Percentiles rank a stretch among this genome's conserved stretches.
phyloP scores from a whole-genome alignment of 805 yeast species.

The Wickerhamomyces alni region DNA sequence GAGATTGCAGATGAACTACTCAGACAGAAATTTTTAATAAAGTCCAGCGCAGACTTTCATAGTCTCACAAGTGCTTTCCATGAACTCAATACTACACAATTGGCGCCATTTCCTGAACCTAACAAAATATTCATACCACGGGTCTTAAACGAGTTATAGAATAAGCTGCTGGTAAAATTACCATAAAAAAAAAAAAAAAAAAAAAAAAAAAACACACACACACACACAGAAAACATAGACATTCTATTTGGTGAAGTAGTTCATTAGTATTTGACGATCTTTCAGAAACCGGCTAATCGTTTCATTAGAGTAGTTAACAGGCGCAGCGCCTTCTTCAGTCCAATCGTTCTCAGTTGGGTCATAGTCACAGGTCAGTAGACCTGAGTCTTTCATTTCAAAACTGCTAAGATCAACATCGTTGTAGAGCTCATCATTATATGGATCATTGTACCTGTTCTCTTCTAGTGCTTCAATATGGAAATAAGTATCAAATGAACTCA shows the following conservation, averaged over 20 bases:
- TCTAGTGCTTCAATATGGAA: not conserved
- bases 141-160: not conserved
- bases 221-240: too few relatives aligned
- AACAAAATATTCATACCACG: constrained; percentile 8
- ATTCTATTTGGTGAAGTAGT: constrained; percentile 6
- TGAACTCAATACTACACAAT: constrained; percentile 6
- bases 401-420: too few relatives aligned
- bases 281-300: constrained; percentile 9
- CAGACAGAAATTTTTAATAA: constrained; percentile 25
- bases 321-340: not conserved
- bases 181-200: too few relatives aligned
- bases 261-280: constrained; percentile 15
- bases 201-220: too few relatives aligned
- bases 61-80: constrained; percentile 13
- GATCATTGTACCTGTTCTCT: not conserved
- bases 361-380: constrained; percentile 13
- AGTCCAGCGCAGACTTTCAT: constrained; percentile 8
- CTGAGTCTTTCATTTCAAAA: constrained; percentile 2
- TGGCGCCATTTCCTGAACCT: constrained; percentile 20
- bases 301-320: not conserved
- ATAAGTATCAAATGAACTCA: not conserved
- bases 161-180: not conserved
- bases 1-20: constrained; percentile 65
- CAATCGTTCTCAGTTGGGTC: constrained; percentile 1
- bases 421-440: too few relatives aligned